phyloP scores from a whole-genome alignment of 768 basidiomycete species.

The Pleurotus giganteus region DNA sequence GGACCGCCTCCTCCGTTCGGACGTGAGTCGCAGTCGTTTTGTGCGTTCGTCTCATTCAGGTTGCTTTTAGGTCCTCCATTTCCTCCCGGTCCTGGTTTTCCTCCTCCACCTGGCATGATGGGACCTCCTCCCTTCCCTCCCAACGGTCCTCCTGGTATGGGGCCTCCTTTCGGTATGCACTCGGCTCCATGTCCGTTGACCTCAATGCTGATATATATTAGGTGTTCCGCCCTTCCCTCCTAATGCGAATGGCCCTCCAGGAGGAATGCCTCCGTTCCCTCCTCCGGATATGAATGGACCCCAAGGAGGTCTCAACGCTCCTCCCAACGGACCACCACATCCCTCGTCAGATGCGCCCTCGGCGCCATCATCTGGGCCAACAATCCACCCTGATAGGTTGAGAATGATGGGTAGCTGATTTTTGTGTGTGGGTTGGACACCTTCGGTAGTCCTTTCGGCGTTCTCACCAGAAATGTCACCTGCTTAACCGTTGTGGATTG shows the following conservation, averaged over 20 bases:
- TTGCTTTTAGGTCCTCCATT: constrained; percentile 65
- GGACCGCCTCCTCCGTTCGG: constrained; percentile 50
- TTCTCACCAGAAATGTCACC: too few species aligned
- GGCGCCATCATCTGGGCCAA: constrained; percentile 39
- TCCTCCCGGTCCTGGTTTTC: constrained; percentile 62
- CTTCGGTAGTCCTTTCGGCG: too few species aligned
- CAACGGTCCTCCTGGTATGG: constrained; percentile 46
- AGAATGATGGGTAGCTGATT: constrained; percentile 73
- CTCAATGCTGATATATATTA: background rate
- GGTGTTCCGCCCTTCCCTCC: constrained; percentile 57
- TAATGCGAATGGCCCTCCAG: constrained; percentile 34
- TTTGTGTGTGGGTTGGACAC: too few species aligned
- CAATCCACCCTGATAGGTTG: constrained; percentile 83
- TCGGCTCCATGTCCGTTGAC: background rate
- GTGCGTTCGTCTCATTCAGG: constrained; percentile 13
- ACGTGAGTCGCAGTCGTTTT: constrained; percentile 12
- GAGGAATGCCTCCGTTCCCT: constrained; percentile 46
- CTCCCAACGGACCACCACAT: constrained; percentile 28
- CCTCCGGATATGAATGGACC: constrained; percentile 29
- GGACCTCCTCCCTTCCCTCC: constrained; percentile 78
- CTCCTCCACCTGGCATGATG: constrained; percentile 46
- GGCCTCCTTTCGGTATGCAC: constrained; percentile 45
- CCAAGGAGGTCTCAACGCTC: constrained; percentile 32
- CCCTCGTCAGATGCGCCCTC: constrained; percentile 24
- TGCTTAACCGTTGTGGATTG: too few species aligned